Percentiles rank a stretch among this genome's conserved stretches.
Evolutionary conservation across 805 yeast species (phyloP).

Genomic region (Grigorovia transvaalensis): DNA sequence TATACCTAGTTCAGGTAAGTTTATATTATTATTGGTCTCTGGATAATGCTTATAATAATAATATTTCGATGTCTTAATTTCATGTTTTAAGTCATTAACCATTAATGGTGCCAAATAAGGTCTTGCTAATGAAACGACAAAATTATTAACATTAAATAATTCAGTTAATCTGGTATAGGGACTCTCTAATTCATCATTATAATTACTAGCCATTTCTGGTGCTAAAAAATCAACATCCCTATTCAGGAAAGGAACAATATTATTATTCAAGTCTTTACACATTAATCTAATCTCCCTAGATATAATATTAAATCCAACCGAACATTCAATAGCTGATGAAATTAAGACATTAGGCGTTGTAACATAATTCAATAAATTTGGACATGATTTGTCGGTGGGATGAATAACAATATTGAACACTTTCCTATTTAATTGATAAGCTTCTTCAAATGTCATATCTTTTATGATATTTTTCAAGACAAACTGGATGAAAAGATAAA

Average conservation of each 20-base stretch:
- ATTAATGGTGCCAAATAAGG: constrained; percentile 89
- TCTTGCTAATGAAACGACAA: constrained; percentile 80
- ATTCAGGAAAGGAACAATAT: constrained; percentile 46
- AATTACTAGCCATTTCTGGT: constrained; percentile 34
- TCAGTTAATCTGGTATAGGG: constrained; percentile 88
- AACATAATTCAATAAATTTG: constrained; percentile 71
- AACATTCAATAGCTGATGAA: constrained; percentile 83
- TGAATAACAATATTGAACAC: constrained; percentile 77
- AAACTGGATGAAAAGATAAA: constrained; percentile 65
- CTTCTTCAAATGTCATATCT: constrained; percentile 86
- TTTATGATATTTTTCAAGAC: constrained; percentile 62
- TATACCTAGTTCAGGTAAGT: constrained; percentile 13
- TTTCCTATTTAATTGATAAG: constrained; percentile 67
- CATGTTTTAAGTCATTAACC: constrained; percentile 71
- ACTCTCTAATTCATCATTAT: constrained; percentile 37
- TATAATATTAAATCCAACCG: constrained; percentile 63
- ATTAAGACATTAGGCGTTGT: constrained; percentile 89
- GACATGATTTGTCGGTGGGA: constrained; percentile 53
- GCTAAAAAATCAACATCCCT: constrained; percentile 28
- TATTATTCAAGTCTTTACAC: constrained; percentile 54
- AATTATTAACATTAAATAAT: constrained; percentile 89
- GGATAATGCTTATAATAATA: constrained; percentile 31
- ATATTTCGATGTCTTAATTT: constrained; percentile 33
- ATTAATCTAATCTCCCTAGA: constrained; percentile 44
- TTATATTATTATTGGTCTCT: constrained; percentile 23